Evolutionary conservation across 352 stramenopile genomes (phyloP).

Genomic region (Pythium aphanidermatum): DNA sequence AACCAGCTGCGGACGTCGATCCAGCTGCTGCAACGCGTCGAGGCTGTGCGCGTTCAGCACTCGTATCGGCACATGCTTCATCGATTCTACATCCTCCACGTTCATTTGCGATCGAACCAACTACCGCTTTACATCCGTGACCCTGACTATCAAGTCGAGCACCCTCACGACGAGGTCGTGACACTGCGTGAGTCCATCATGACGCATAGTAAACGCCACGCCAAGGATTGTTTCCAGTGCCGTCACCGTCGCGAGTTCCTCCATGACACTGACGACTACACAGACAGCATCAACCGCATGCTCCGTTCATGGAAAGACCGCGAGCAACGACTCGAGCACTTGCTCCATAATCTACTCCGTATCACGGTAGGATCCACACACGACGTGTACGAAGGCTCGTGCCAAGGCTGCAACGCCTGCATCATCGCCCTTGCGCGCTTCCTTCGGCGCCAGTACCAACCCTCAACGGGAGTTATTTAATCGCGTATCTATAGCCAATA

Average conservation of each 20-base stretch:
- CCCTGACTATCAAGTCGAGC: neutral
- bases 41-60: conserved; percentile 6
- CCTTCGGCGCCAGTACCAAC: neutral
- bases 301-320: neutral
- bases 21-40: neutral
- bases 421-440: neutral
- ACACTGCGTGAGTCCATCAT: neutral
- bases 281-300: neutral
- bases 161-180: neutral
- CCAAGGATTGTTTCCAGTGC: neutral
- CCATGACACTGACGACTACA: neutral
- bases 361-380: neutral
- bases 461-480: conserved; percentile 6
- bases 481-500: too few species aligned
- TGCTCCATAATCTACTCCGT: neutral
- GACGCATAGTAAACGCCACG: neutral
- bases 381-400: neutral
- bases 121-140: neutral
- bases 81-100: conserved; percentile 5
- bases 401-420: neutral
- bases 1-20: too few species aligned
- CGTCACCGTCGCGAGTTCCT: neutral
- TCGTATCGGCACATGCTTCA: conserved; percentile 7
- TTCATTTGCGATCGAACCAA: neutral
- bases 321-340: neutral